Conservation (phyloP, 176 grass and related monocot genomes). For the Bothriochloa decipiens region DNA sequence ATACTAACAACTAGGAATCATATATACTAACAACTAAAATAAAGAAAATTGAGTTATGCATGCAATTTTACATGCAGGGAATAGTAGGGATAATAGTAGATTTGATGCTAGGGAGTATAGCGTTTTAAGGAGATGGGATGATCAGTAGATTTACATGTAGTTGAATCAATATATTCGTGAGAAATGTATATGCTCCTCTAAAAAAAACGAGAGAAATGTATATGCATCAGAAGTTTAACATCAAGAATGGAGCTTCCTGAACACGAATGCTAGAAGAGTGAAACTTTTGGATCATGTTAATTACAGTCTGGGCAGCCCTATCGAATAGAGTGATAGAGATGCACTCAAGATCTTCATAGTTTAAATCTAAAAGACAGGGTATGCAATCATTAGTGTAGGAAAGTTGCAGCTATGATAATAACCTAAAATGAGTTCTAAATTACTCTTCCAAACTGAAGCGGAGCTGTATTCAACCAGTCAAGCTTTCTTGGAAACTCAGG, state of each 20-base stretch:
- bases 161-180: conserved; percentile 2
- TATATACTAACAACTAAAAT: conserved; percentile 17
- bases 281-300: not conserved
- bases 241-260: no score
- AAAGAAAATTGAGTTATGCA: conserved; percentile 15
- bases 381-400: conserved; percentile 14
- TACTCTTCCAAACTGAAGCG: conserved; percentile 95
- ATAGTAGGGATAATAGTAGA: not conserved
- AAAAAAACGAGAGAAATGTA: no score
- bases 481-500: conserved; percentile 94
- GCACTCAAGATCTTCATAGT: conserved; percentile 12
- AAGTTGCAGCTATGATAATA: conserved; percentile 47
- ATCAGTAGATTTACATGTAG: not conserved
- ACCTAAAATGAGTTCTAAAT: conserved; percentile 63
- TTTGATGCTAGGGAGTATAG: not conserved
- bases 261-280: not conserved
- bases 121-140: not conserved
- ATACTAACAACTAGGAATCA: conserved; percentile 2
- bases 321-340: not conserved
- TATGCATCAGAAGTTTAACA: no score
- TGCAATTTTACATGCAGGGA: not conserved
- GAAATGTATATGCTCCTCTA: conserved; percentile 29
- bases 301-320: not conserved
- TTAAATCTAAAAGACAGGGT: conserved; percentile 7
- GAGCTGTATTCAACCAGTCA: conserved; percentile 94